Base-by-base conservation (phyloP, 306 rosid species). In the Prunus salicina region DNA sequence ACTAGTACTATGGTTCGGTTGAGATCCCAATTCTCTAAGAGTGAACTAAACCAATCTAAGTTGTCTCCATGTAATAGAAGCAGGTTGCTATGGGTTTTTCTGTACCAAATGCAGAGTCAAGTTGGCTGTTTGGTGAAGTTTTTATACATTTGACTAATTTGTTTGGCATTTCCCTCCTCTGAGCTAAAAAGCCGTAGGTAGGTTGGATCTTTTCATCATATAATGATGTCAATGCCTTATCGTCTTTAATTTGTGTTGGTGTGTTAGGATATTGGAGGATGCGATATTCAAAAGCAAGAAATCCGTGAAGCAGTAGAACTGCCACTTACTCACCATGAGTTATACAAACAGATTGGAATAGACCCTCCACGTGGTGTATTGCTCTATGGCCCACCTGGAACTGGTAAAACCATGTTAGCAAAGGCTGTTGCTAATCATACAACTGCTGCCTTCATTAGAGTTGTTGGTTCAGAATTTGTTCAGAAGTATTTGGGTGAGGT, bases 401-500 rank as follows among this genome's bases (percentile, higher is more conserved):
- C 98, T 7, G 99, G 99, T 55, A 96, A 96, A 85, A 96, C 99
- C 45, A 96, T 96, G 99, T 90, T 96, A 47, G 99, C 99, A 28
- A 96, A 96, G 89, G 99, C 99, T 79, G 99, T 96, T 87, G 99
- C 99, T 60, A 88, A 96, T 84, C 91, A 86, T 78, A 96, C 99
- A n/a, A 96, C 99, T 53, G 99, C 99, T 1, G 99, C 99, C 81
- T 96, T 96, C 84, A 96, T 96, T 56, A 88, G 99, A 88, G 99
- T 96, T 81, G 99, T 96, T 69, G 99, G 99, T 43, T 96, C 99
- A 27, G 99, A 96, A 82, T 96, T 96, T 81, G 99, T 96, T 81
- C 99, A 96, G 84, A 96, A 96, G 88, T 96, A 96, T 80, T 89
- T 96, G 85, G 99, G 99, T 1, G 99, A 96, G 97, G 99, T 96